Conservation (phyloP, 768 basidiomycete genomes). For the Pleurotus sapidus region DNA sequence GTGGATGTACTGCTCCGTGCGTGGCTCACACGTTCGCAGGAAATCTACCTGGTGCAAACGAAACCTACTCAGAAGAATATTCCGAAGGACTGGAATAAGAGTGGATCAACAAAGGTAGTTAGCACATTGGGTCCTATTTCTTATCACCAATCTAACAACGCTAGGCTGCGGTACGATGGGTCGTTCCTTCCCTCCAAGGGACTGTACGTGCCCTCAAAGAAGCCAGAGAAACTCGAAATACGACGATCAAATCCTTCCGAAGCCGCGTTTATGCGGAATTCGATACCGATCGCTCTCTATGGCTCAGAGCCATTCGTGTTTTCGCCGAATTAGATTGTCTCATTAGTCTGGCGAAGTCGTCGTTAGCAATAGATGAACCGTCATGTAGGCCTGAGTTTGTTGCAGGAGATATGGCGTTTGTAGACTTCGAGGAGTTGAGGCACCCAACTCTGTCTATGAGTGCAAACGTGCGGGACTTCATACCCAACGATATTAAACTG, state of each 20-base stretch:
- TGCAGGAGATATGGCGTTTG: constrained; percentile 71
- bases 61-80: constrained; percentile 55
- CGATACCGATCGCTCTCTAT: constrained; percentile 73
- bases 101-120: constrained; percentile 72
- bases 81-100: constrained; percentile 86
- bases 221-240: constrained; percentile 83
- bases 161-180: constrained; percentile 74
- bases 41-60: constrained; percentile 88
- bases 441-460: constrained; percentile 84
- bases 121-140: neutral
- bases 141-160: neutral
- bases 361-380: constrained; percentile 87
- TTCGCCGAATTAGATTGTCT: constrained; percentile 97
- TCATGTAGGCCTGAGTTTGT: constrained; percentile 90
- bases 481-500: constrained; percentile 89
- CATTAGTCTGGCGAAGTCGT: constrained; percentile 87
- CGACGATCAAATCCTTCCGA: constrained; percentile 82
- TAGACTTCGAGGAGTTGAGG: constrained; percentile 87
- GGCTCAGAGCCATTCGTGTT: constrained; percentile 81
- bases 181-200: constrained; percentile 66
- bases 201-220: constrained; percentile 87
- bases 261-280: constrained; percentile 77
- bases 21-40: constrained; percentile 37
- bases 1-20: neutral
- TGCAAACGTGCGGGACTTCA: constrained; percentile 62